Percentiles rank a stretch among this genome's conserved stretches.
These are phyloP conservation scores for Lyophyllum atratum DNA, from an alignment of 768 basidiomycete species.

Conservation along the genomic window DNA sequence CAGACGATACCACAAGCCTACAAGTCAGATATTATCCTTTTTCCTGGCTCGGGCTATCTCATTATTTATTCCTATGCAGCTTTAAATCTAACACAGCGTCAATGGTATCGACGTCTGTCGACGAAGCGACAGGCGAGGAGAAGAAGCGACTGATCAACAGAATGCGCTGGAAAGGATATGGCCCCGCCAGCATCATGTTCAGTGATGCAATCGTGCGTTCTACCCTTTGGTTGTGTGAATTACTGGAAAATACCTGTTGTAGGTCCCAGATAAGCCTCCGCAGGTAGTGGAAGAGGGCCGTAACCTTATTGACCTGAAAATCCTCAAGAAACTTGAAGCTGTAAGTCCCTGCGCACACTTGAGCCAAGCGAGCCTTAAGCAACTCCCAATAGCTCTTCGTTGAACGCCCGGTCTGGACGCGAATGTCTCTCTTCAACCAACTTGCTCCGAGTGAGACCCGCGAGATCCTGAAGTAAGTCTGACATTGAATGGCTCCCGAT, in stretches of 20 bases:
- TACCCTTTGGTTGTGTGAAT: neutral
- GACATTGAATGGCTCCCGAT: neutral
- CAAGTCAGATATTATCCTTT: slow-evolving; percentile 49
- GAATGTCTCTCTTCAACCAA: slow-evolving; percentile 84
- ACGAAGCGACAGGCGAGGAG: slow-evolving; percentile 80
- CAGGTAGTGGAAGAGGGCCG: slow-evolving; percentile 62
- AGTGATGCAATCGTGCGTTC: slow-evolving; percentile 53
- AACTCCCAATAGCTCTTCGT: slow-evolving; percentile 58
- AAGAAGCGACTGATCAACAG: slow-evolving; percentile 82
- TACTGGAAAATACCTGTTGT: neutral
- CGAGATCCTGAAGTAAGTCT: slow-evolving; percentile 74
- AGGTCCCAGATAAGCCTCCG: slow-evolving; percentile 72
- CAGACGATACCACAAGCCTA: slow-evolving; percentile 80
- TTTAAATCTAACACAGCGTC: slow-evolving; percentile 82
- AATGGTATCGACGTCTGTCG: slow-evolving; percentile 61
- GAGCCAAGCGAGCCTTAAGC: neutral
- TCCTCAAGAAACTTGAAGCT: slow-evolving; percentile 56
- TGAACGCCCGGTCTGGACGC: slow-evolving; percentile 86
- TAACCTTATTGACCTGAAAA: slow-evolving; percentile 50
- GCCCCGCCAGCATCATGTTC: slow-evolving; percentile 72
- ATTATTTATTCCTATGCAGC: slow-evolving; percentile 36
- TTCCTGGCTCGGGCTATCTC: neutral
- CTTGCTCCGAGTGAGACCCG: slow-evolving; percentile 67
- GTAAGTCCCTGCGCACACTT: slow-evolving; percentile 32
- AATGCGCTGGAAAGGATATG: slow-evolving; percentile 85